phyloP scores from a whole-genome alignment of 805 yeast species.

The Schizosaccharomyces japonicus region DNA sequence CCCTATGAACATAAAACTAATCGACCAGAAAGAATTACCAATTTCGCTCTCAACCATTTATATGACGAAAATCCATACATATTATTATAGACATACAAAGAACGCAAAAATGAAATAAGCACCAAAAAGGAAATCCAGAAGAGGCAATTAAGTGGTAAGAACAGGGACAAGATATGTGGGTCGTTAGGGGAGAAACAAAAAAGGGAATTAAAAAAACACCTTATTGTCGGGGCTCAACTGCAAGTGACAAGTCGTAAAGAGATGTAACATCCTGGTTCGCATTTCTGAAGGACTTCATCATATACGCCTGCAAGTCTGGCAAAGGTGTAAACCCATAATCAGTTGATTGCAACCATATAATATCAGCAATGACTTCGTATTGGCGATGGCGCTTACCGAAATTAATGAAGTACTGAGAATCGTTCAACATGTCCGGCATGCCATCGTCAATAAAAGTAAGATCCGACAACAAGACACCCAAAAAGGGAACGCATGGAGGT shows the following conservation, averaged over 20 bases:
- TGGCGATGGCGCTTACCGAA: slow-evolving; percentile 56
- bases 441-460: slow-evolving; percentile 75
- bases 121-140: too few species aligned
- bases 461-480: slow-evolving; percentile 77
- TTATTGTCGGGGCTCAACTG: background rate
- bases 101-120: too few species aligned
- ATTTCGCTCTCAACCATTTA: too few species aligned
- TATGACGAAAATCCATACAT: too few species aligned
- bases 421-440: slow-evolving; percentile 33
- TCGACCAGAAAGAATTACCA: too few species aligned
- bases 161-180: background rate
- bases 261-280: background rate
- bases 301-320: slow-evolving; percentile 34
- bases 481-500: slow-evolving; percentile 77
- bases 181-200: background rate
- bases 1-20: too few species aligned
- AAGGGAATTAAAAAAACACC: background rate
- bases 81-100: too few species aligned
- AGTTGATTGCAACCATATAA: slow-evolving; percentile 40
- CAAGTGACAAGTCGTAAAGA: slow-evolving; percentile 1
- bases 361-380: slow-evolving; percentile 48
- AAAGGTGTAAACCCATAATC: slow-evolving; percentile 41
- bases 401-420: slow-evolving; percentile 29
- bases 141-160: background rate
- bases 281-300: slow-evolving; percentile 26